These are phyloP conservation scores for Eragrostis nindensis DNA, from an alignment of 176 grass and related monocot genomes.

Conservation along the genomic window DNA sequence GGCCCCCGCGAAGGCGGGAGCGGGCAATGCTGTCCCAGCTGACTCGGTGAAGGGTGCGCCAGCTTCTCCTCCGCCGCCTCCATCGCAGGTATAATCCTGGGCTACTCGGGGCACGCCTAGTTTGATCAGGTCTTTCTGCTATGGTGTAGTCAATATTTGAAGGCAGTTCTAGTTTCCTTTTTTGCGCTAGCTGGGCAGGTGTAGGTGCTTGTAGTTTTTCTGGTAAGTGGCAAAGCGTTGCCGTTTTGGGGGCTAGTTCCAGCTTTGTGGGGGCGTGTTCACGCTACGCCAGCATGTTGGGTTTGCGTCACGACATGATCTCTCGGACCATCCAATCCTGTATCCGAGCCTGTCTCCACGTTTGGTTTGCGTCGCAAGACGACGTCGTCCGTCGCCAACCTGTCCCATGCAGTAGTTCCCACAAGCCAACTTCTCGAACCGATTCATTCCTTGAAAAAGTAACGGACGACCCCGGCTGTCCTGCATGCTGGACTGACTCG, in stretches of 20 bases:
- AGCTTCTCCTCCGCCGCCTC: background rate
- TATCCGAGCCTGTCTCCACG: too few species aligned
- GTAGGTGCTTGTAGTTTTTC: background rate
- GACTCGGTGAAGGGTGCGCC: constrained; percentile 27
- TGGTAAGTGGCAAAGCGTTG: background rate
- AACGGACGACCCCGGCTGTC: too few species aligned
- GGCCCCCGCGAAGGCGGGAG: constrained; percentile 27
- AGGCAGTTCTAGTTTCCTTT: constrained; percentile 6
- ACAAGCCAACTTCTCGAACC: too few species aligned
- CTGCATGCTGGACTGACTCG: too few species aligned
- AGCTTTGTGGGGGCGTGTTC: background rate
- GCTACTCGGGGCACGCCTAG: background rate
- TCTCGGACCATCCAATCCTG: too few species aligned
- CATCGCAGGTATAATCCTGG: constrained; percentile 43
- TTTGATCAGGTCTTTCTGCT: background rate
- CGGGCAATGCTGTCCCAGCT: constrained; percentile 39
- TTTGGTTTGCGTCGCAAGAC: too few species aligned
- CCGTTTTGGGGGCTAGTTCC: background rate
- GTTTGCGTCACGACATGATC: too few species aligned
- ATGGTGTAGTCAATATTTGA: background rate
- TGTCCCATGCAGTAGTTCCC: too few species aligned
- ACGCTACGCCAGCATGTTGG: background rate
- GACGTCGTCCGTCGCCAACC: too few species aligned
- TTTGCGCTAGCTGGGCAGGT: background rate
- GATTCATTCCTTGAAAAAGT: too few species aligned